phyloP scores from a whole-genome alignment of 2,329 filamentous ascomycete species.

The Talaromyces piceae region DNA sequence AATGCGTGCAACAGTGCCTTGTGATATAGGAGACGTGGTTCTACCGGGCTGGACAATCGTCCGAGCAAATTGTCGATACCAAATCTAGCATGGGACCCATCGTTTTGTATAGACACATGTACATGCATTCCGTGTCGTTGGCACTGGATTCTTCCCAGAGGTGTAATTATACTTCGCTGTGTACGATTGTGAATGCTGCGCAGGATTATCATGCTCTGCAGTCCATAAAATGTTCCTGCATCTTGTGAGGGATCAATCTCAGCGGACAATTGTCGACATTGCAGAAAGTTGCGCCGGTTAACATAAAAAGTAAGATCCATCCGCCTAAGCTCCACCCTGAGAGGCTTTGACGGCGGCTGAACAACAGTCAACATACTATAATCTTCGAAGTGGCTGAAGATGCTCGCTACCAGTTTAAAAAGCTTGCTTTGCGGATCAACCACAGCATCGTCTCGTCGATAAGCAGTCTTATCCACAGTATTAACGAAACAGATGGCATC shows the following conservation, averaged over 20 bases:
- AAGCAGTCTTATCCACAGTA: slow-evolving; percentile 13
- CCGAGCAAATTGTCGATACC: slow-evolving; percentile 49
- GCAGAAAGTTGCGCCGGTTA: slow-evolving; percentile 35
- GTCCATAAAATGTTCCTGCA: slow-evolving; percentile 52
- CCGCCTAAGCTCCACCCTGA: slow-evolving; percentile 46
- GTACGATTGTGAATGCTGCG: slow-evolving; percentile 34
- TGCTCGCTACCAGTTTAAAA: slow-evolving; percentile 31
- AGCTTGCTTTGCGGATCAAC: slow-evolving; percentile 44
- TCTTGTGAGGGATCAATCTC: slow-evolving; percentile 54
- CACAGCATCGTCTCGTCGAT: background rate
- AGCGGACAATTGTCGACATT: slow-evolving; percentile 43
- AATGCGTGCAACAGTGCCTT: slow-evolving; percentile 55
- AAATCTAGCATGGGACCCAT: slow-evolving; percentile 43
- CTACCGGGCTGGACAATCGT: slow-evolving; percentile 50
- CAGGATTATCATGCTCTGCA: slow-evolving; percentile 53
- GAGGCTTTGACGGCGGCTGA: slow-evolving; percentile 28
- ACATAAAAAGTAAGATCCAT: slow-evolving; percentile 50
- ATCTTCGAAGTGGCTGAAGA: slow-evolving; percentile 48
- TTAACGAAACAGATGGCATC: slow-evolving; percentile 37
- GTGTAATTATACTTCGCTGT: slow-evolving; percentile 48
- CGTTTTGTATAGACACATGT: slow-evolving; percentile 28
- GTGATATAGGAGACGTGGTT: slow-evolving; percentile 47
- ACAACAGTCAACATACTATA: slow-evolving; percentile 38
- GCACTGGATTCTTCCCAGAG: slow-evolving; percentile 36
- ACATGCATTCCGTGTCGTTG: slow-evolving; percentile 37